Conservation (phyloP, 108 stramenopile species). For the Asterionellopsis glacialis region DNA sequence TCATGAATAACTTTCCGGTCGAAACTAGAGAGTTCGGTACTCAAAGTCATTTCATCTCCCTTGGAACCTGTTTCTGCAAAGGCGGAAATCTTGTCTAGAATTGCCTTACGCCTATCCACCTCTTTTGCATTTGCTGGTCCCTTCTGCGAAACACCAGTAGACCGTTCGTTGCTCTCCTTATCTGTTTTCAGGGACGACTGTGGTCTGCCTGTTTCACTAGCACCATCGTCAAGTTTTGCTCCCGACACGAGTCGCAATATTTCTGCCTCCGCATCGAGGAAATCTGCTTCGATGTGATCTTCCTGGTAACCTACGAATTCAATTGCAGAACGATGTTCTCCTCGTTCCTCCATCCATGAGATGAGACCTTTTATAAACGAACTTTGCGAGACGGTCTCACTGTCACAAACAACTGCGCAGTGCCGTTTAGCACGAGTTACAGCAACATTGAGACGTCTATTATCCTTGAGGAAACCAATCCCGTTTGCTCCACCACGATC, state of each 20-base stretch:
- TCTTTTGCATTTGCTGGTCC: slow-evolving; percentile 5
- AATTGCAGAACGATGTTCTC: slow-evolving; percentile 64
- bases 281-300: slow-evolving; percentile 23
- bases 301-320: slow-evolving; percentile 34
- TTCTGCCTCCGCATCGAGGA: slow-evolving; percentile 27
- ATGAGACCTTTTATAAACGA: slow-evolving; percentile 62
- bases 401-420: slow-evolving; percentile 71
- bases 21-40: slow-evolving; percentile 31
- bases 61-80: slow-evolving; percentile 38
- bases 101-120: slow-evolving; percentile 19
- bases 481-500: slow-evolving; percentile 60
- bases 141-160: neutral
- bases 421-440: slow-evolving; percentile 93
- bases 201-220: slow-evolving; percentile 11
- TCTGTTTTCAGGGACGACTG: neutral
- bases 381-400: slow-evolving; percentile 76
- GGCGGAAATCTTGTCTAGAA: slow-evolving; percentile 41
- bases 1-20: slow-evolving; percentile 56
- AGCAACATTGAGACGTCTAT: slow-evolving; percentile 97
- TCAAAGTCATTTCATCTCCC: slow-evolving; percentile 46
- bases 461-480: slow-evolving; percentile 94
- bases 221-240: neutral
- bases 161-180: neutral
- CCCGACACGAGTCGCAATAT: slow-evolving; percentile 16
- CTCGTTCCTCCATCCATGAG: slow-evolving; percentile 74